Evolutionary conservation across 83 land plant species (phyloP).

Genomic region (Larix sibirica): DNA sequence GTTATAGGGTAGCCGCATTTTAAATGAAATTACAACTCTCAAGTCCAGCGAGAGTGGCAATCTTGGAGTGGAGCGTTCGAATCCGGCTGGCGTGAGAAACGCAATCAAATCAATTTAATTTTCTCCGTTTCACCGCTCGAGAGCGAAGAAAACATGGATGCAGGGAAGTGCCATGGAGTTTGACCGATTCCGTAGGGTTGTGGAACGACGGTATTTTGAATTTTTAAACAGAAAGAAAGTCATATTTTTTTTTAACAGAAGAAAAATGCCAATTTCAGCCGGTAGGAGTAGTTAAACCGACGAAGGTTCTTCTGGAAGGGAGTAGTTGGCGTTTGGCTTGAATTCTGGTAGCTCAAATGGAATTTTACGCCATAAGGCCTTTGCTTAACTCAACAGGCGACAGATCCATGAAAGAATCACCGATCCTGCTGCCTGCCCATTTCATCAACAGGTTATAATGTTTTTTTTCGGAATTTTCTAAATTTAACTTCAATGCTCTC

Average conservation of each 20-base stretch:
- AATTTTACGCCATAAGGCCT: neutral
- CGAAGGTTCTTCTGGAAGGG: neutral
- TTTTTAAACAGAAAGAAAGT: neutral
- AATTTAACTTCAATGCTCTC: neutral
- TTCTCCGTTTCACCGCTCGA: neutral
- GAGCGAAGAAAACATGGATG: neutral
- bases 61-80: neutral
- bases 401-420: neutral
- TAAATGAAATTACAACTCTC: neutral
- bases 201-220: neutral
- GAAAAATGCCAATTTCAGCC: neutral
- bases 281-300: neutral
- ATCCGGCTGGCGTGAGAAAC: neutral
- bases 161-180: neutral
- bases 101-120: neutral
- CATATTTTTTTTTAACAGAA: no score
- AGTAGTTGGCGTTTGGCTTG: neutral
- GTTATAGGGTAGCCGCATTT: neutral
- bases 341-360: no score
- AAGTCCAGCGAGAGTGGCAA: no score
- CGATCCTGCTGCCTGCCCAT: neutral
- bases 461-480: neutral
- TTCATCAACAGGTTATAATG: neutral
- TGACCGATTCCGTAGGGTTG: constrained; percentile 1
- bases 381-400: no score